These are phyloP conservation scores for Tetradesmus lagerheimii DNA, from an alignment of 139 green algal species.

Conservation along the genomic window DNA sequence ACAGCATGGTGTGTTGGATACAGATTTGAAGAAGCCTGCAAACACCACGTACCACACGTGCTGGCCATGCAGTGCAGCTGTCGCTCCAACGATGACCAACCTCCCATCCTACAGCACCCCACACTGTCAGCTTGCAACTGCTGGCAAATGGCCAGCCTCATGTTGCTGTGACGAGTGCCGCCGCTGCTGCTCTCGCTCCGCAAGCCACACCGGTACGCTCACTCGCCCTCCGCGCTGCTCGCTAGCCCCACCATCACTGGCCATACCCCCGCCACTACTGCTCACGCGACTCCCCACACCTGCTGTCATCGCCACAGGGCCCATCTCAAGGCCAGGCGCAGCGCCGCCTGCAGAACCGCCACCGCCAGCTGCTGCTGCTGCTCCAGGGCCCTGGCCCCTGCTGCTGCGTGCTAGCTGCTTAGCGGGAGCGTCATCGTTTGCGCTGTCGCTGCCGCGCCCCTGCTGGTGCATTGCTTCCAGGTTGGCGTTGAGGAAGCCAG, in stretches of 20 bases:
- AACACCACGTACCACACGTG: too few species aligned
- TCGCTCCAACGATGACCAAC: neutral
- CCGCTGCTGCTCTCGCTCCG: neutral
- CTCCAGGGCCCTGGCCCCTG: neutral
- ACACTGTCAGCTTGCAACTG: neutral
- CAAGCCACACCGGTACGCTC: neutral
- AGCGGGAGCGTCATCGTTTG: neutral
- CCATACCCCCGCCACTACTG: neutral
- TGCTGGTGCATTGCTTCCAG: slow-evolving; percentile 11
- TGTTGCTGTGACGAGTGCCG: neutral
- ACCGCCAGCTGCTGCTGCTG: neutral
- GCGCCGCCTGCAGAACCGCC: neutral
- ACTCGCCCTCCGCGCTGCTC: neutral
- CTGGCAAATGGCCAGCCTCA: neutral
- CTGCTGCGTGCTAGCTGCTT: neutral
- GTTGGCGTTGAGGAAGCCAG: neutral
- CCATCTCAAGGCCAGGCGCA: neutral
- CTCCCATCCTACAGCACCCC: neutral
- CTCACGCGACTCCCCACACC: neutral
- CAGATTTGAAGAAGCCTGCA: too few species aligned
- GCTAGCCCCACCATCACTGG: neutral
- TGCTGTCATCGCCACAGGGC: neutral
- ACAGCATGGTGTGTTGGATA: neutral
- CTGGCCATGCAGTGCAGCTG: too few species aligned
- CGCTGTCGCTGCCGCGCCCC: slow-evolving; percentile 3